Evolutionary conservation across 768 basidiomycete genomes (phyloP).

Genomic region (Mycena venus): DNA sequence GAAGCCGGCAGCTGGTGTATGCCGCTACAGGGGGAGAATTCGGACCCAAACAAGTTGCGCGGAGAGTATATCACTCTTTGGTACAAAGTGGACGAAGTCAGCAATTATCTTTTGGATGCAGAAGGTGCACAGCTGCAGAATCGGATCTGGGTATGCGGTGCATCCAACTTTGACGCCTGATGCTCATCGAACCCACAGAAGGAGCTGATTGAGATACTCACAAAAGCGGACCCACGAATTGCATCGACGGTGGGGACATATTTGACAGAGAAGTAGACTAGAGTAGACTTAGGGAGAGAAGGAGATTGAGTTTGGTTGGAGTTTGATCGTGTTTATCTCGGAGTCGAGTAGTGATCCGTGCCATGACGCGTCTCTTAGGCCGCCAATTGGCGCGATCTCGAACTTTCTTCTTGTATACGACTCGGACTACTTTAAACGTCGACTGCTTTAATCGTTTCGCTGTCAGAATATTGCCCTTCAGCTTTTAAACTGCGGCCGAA

Average conservation of each 20-base stretch:
- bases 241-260: background rate
- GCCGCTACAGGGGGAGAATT: conserved; percentile 43
- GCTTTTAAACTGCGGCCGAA: too few relatives aligned
- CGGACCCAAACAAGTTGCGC: conserved; percentile 35
- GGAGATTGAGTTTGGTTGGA: too few relatives aligned
- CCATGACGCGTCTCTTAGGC: background rate
- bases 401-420: background rate
- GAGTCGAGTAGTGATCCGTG: background rate
- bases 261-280: background rate
- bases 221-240: conserved; percentile 13
- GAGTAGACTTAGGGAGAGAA: background rate
- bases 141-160: conserved; percentile 45
- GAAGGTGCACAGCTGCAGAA: conserved; percentile 42
- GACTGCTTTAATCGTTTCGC: too few relatives aligned
- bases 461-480: too few relatives aligned
- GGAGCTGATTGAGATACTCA: conserved; percentile 15
- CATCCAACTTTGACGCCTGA: background rate
- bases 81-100: conserved; percentile 42
- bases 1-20: conserved; percentile 47
- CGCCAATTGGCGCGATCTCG: background rate
- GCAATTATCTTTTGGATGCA: conserved; percentile 41
- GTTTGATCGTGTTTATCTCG: too few relatives aligned
- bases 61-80: conserved; percentile 46
- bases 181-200: background rate
- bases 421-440: too few relatives aligned